Percentiles rank a stretch among this genome's conserved stretches.
These are phyloP conservation scores for Toxicodendron radicans DNA, from an alignment of 345 rosid species.

Conservation along the genomic window DNA sequence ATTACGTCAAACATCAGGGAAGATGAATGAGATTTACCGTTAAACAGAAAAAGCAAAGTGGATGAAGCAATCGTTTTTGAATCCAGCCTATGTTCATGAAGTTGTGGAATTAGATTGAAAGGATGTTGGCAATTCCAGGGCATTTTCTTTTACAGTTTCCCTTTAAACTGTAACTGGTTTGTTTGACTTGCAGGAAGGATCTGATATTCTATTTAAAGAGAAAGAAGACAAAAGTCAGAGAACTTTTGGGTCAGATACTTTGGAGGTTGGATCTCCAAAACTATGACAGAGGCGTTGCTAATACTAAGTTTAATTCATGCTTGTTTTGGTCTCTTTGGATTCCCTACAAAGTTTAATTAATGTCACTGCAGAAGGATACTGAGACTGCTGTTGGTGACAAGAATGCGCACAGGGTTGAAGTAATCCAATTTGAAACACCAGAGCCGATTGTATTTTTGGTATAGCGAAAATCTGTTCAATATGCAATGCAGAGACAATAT, in stretches of 20 bases:
- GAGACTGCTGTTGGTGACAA: conserved; percentile 33
- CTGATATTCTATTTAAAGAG: conserved; percentile 22
- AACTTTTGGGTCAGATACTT: conserved; percentile 24
- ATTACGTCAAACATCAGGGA: background rate
- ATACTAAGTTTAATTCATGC: conserved; percentile 13
- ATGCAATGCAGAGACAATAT: background rate
- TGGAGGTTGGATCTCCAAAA: conserved; percentile 30
- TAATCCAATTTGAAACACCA: conserved; percentile 60
- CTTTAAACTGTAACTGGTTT: background rate
- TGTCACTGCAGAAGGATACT: conserved; percentile 41
- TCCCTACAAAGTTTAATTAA: conserved; percentile 9
- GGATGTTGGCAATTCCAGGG: background rate
- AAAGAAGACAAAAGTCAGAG: conserved; percentile 24
- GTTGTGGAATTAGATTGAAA: conserved; percentile 4
- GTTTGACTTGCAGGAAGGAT: conserved; percentile 28
- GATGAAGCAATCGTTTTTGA: background rate
- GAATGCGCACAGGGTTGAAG: conserved; percentile 20
- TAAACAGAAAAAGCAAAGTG: background rate
- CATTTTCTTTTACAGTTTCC: background rate
- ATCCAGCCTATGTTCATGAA: background rate
- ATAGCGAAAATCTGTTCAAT: conserved; percentile 18
- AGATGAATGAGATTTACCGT: background rate
- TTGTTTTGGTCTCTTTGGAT: background rate
- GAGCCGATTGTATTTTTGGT: conserved; percentile 58
- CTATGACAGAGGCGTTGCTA: background rate